phyloP scores from a whole-genome alignment of 768 basidiomycete genomes.

The Leccinum imitatum region DNA sequence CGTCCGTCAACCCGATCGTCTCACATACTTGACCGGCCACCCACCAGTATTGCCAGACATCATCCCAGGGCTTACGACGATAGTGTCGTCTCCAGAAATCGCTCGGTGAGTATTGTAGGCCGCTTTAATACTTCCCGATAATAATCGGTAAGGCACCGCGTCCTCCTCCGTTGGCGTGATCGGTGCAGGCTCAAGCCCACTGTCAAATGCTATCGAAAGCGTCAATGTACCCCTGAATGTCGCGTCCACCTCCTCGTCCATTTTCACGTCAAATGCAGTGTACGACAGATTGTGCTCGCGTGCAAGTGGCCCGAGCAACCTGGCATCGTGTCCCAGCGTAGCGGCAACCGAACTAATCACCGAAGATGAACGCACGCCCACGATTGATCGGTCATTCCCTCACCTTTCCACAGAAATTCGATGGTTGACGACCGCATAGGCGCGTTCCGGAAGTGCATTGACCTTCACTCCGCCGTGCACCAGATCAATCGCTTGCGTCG shows the following conservation, averaged over 20 bases:
- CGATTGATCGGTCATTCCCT: conserved; percentile 4
- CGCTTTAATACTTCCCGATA: conserved; percentile 66
- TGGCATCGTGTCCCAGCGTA: conserved; percentile 44
- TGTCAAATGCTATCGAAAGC: conserved; percentile 46
- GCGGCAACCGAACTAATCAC: conserved; percentile 38
- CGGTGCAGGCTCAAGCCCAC: conserved; percentile 64
- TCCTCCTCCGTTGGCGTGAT: conserved; percentile 45
- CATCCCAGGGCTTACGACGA: conserved; percentile 51
- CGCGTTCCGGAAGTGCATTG: conserved; percentile 79
- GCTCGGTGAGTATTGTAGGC: conserved; percentile 52
- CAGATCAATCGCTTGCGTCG: conserved; percentile 79
- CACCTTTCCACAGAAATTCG: conserved; percentile 64
- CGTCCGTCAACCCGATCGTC: background rate
- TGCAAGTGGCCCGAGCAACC: conserved; percentile 46
- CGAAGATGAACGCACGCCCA: background rate
- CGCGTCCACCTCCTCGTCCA: conserved; percentile 33
- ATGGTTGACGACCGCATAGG: conserved; percentile 69
- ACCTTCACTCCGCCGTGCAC: conserved; percentile 67
- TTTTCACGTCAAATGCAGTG: conserved; percentile 49
- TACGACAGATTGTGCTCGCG: conserved; percentile 56
- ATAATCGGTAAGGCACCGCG: conserved; percentile 43
- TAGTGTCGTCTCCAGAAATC: conserved; percentile 33
- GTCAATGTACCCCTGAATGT: conserved; percentile 46
- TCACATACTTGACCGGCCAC: background rate
- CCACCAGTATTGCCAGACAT: conserved; percentile 55